Evolutionary conservation across 768 basidiomycete genomes (phyloP), one percentile per base, ranked within the genome.

Genomic region (Kwoniella mangroviensis): DNA sequence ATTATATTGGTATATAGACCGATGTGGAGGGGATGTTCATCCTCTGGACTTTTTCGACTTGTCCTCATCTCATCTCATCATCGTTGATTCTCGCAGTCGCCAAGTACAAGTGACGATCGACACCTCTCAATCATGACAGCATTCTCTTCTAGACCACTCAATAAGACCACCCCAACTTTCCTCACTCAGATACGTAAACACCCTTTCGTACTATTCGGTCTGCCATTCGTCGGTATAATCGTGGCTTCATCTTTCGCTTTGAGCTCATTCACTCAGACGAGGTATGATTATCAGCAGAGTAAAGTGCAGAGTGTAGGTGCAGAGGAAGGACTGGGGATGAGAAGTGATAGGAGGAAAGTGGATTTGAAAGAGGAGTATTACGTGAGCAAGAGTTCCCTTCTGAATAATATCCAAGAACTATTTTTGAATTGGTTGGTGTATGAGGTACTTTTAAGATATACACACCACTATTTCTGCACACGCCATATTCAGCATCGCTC

Each of bases 341-440:
- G 72, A 26, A 71, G 79, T 61, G 75, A 72, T 24, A 45, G 72
- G 56, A 79, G 80, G 68, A 89, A 89, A 85, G 90, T 97, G 68
- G 95, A 98, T 83, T 91, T 97, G 19, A 86, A 93, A 64, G 96
- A 98, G 81, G 95, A 97, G 80, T 99, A 98, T 83, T 98, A 90
- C 80, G 95, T 97, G 84, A n/a, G n/a, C n/a, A n/a, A n/a, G n/a
- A n/a, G n/a, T n/a, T n/a, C n/a, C n/a, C n/a, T n/a, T n/a, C n/a
- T n/a, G n/a, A n/a, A n/a, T n/a, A n/a, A n/a, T n/a, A n/a, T n/a
- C n/a, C n/a, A n/a, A n/a, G n/a, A n/a, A n/a, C n/a, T n/a, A n/a
- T n/a, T n/a, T n/a, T n/a, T n/a, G n/a, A n/a, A n/a, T n/a, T n/a
- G n/a, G n/a, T n/a, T n/a, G n/a, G n/a, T n/a, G n/a, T n/a, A n/a